A percentile compares a stretch with the other conserved stretches of the same genome.
Evolutionary conservation across 1,139 yeast genomes (phyloP).

Genomic region (Pneumocystis canis): DNA sequence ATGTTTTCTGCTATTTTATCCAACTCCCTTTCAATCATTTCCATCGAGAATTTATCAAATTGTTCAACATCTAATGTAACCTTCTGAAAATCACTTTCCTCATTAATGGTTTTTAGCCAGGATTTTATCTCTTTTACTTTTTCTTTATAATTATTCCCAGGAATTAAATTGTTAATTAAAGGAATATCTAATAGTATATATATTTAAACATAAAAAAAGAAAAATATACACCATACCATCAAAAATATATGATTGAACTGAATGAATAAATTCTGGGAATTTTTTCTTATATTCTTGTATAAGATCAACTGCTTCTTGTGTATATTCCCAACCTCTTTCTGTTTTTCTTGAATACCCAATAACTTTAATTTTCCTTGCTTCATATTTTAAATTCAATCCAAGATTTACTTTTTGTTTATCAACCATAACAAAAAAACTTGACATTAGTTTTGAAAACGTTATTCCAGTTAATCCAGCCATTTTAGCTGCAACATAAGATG

Average conservation of each 20-base stretch:
- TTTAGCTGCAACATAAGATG: conserved; percentile 54
- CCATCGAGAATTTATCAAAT: conserved; percentile 50
- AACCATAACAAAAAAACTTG: conserved; percentile 44
- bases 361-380: conserved; percentile 64
- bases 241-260: conserved; percentile 22
- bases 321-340: conserved; percentile 69
- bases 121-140: conserved; percentile 10
- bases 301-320: conserved; percentile 56
- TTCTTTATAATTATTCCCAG: conserved; percentile 7
- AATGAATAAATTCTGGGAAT: conserved; percentile 49
- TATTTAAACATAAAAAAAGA: conserved; percentile 11
- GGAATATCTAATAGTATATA: conserved; percentile 25
- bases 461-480: conserved; percentile 44
- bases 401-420: conserved; percentile 47
- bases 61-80: conserved; percentile 73
- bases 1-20: conserved; percentile 33
- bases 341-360: conserved; percentile 67
- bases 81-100: conserved; percentile 33
- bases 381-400: conserved; percentile 78
- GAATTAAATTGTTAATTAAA: conserved; percentile 7
- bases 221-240: conserved; percentile 7
- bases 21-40: conserved; percentile 54
- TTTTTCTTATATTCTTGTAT: conserved; percentile 44
- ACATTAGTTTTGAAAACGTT: conserved; percentile 62
- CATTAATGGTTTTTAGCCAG: conserved; percentile 44